A percentile compares a stretch with the other conserved stretches of the same genome.
These are phyloP conservation scores for Calocera cornea DNA, from an alignment of 768 basidiomycete species.

Conservation along the genomic window DNA sequence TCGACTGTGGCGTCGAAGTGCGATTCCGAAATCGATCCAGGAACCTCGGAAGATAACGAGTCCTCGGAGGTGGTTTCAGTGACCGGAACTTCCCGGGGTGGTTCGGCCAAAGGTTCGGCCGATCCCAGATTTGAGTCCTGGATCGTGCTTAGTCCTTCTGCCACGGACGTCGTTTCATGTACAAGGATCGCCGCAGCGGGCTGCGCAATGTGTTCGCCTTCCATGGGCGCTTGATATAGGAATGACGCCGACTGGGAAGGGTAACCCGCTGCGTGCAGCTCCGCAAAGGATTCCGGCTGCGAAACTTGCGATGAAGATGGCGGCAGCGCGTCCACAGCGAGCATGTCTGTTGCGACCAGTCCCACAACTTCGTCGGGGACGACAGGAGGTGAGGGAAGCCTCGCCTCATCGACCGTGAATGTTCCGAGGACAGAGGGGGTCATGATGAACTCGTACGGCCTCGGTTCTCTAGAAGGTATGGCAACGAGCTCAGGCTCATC, in stretches of 20 bases:
- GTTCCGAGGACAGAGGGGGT: neutral
- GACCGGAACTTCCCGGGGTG: neutral
- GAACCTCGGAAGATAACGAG: too few species aligned
- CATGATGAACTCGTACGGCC: neutral
- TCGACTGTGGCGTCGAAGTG: too few species aligned
- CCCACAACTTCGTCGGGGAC: neutral
- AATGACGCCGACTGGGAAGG: neutral
- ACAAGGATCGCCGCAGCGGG: neutral
- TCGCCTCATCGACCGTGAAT: neutral
- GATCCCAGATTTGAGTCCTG: neutral
- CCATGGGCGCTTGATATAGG: neutral
- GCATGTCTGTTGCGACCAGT: neutral
- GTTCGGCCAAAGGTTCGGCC: neutral
- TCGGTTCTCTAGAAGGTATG: neutral
- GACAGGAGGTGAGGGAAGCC: neutral
- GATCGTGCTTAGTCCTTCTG: too few species aligned
- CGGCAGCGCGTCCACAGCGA: neutral
- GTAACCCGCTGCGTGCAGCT: neutral
- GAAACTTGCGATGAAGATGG: too few species aligned
- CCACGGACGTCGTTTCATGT: neutral
- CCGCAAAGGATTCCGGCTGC: neutral
- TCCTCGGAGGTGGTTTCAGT: too few species aligned
- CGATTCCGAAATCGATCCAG: too few species aligned
- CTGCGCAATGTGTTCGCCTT: neutral
- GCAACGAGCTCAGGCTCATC: neutral